Base-by-base conservation (phyloP, 1,284 basidiomycete genomes). In the Neolentinus lepideus region DNA sequence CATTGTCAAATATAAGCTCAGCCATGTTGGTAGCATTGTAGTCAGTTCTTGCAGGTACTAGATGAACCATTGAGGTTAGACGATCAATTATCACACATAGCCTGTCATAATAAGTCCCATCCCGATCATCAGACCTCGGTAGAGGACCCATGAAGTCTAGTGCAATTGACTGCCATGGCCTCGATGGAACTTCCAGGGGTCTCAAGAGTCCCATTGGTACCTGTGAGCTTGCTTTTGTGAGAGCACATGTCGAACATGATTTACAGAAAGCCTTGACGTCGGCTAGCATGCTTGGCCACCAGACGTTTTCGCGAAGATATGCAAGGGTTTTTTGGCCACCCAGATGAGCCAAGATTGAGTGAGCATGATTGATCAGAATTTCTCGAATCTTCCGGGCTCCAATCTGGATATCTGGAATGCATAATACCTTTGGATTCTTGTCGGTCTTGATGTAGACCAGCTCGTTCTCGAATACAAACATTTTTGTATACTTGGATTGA, bases 141-240 rank as follows among this genome's bases (percentile, higher is more conserved):
- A 79, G 57, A 0, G 71, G 72, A 1, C 75, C 73, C 0, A 79
- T 67, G 54, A 78, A 77, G 52, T 79, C 75, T 8, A 79, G 68
- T 0, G 69, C 69, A 1, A 78, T 69, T 0, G 62, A 53, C 51
- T 73, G 63, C 71, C 73, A 76, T 8, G 72, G 71, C 2, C 57
- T 27, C 0, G 29, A 46, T 0, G 73, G 73, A 1, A 75, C 58
- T 0, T 55, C 14, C 0, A 75, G 56, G 0, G 68, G 64, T 21
- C 70, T 66, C 2, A 75, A 58, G 2, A 70, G 51, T 2, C 74
- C 69, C 43, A 61, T 67, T 0, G 69, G 67, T 43, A 62, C 61
- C 38, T 70, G 67, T 43, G 65, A 70, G 4, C 31, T 56, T 0
- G 68, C 61, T 53, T 73, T 73, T 3, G 60, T 67, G 0, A 21